These are phyloP conservation scores for Myxozyma sirexii DNA, from an alignment of 805 yeast species.

Conservation along the genomic window DNA sequence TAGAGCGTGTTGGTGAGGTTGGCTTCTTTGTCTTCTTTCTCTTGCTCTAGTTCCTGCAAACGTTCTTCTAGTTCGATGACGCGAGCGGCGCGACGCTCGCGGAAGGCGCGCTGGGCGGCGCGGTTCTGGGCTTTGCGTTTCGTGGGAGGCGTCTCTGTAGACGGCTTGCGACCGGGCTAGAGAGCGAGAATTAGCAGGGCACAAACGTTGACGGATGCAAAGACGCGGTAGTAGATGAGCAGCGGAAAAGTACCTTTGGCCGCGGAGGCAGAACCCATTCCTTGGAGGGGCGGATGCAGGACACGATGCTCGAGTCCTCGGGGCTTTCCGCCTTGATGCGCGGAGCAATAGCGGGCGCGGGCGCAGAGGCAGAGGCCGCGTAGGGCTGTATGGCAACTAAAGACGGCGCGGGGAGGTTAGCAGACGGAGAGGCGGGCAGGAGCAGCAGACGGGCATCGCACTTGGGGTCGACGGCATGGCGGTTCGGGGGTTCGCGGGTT, in stretches of 20 bases:
- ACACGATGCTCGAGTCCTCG: conserved; percentile 2
- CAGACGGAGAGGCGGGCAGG: background rate
- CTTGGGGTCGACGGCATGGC: conserved; percentile 27
- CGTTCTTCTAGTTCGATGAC: conserved; percentile 76
- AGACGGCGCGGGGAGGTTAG: background rate
- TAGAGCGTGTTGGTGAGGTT: conserved; percentile 29
- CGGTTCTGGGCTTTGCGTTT: conserved; percentile 89
- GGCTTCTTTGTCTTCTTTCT: conserved; percentile 51
- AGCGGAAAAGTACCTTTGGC: conserved; percentile 51
- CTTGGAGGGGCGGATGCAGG: conserved; percentile 56
- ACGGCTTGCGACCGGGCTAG: conserved; percentile 56
- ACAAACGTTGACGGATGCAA: no score
- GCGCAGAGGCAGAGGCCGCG: conserved; percentile 4
- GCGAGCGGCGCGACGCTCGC: conserved; percentile 82
- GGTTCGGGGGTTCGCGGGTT: background rate
- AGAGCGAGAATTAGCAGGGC: background rate
- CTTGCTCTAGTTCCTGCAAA: conserved; percentile 67
- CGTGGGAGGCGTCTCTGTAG: conserved; percentile 77
- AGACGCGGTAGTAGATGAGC: no score
- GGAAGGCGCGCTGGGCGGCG: conserved; percentile 90
- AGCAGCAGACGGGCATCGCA: conserved; percentile 1
- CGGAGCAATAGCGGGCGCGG: conserved; percentile 29
- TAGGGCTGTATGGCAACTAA: conserved; percentile 29
- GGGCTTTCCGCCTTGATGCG: conserved; percentile 23
- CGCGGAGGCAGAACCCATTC: conserved; percentile 86